Conservation (phyloP, 768 basidiomycete genomes). For the Macrolepiota albuminosa region DNA sequence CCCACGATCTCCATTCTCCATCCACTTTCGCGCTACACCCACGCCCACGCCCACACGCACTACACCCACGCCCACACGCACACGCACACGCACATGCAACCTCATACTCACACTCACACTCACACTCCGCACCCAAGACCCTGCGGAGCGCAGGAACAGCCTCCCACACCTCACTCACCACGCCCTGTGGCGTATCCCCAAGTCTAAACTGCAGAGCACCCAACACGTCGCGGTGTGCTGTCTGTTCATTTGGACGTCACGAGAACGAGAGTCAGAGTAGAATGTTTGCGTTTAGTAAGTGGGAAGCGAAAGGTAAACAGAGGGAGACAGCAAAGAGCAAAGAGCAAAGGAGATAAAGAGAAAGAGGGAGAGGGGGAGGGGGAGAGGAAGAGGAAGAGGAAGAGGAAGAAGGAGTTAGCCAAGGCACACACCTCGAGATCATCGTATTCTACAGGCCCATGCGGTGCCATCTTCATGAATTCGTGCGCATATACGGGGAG, state of each 20-base stretch:
- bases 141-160: conserved; percentile 48
- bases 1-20: conserved; percentile 13
- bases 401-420: neutral
- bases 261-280: neutral
- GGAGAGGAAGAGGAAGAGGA: too few relatives aligned
- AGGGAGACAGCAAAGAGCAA: neutral
- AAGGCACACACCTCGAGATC: conserved; percentile 47
- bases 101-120: too few relatives aligned
- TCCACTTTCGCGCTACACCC: neutral
- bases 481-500: conserved; percentile 46
- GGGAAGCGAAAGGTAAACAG: neutral
- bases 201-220: conserved; percentile 41
- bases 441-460: conserved; percentile 32
- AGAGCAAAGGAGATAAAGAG: too few relatives aligned
- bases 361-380: too few relatives aligned
- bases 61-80: neutral
- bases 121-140: conserved; percentile 15
- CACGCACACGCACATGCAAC: too few relatives aligned
- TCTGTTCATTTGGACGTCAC: conserved; percentile 25
- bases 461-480: conserved; percentile 41
- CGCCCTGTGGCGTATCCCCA: conserved; percentile 48
- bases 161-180: conserved; percentile 56
- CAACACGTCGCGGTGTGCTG: conserved; percentile 53
- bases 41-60: neutral
- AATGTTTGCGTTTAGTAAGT: neutral